These are phyloP conservation scores for Naganishia antarctica DNA, from an alignment of 768 basidiomycete species.

Conservation along the genomic window DNA sequence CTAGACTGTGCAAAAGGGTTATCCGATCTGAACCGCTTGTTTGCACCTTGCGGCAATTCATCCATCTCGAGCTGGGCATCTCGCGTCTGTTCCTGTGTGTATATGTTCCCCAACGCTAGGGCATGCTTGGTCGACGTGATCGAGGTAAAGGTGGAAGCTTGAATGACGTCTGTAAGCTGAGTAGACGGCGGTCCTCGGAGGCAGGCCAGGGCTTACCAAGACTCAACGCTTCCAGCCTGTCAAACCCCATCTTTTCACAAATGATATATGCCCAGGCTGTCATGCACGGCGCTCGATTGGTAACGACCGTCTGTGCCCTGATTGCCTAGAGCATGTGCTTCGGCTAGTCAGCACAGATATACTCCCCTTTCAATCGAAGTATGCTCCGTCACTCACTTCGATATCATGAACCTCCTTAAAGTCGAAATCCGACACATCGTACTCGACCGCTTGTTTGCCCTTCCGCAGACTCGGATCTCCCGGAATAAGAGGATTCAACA, in stretches of 20 bases:
- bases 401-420: conserved; percentile 39
- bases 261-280: conserved; percentile 87
- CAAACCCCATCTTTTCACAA: conserved; percentile 78
- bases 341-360: too few relatives aligned
- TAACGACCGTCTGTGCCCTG: conserved; percentile 58
- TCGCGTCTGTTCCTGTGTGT: conserved; percentile 56
- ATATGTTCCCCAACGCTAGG: conserved; percentile 71
- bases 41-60: conserved; percentile 36
- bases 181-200: too few relatives aligned
- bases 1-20: background rate
- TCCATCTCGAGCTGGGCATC: conserved; percentile 56
- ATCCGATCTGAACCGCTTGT: conserved; percentile 18
- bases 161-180: too few relatives aligned
- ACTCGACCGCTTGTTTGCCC: conserved; percentile 23
- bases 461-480: conserved; percentile 14
- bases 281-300: conserved; percentile 92
- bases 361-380: too few relatives aligned
- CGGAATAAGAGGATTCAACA: conserved; percentile 24
- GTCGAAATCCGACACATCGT: conserved; percentile 29
- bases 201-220: conserved; percentile 62
- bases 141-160: conserved; percentile 91
- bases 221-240: conserved; percentile 80
- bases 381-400: conserved; percentile 32
- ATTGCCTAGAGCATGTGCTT: too few relatives aligned
- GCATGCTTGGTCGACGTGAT: conserved; percentile 85